Base-by-base conservation (phyloP, 345 rosid species). In the Populus nigra region DNA sequence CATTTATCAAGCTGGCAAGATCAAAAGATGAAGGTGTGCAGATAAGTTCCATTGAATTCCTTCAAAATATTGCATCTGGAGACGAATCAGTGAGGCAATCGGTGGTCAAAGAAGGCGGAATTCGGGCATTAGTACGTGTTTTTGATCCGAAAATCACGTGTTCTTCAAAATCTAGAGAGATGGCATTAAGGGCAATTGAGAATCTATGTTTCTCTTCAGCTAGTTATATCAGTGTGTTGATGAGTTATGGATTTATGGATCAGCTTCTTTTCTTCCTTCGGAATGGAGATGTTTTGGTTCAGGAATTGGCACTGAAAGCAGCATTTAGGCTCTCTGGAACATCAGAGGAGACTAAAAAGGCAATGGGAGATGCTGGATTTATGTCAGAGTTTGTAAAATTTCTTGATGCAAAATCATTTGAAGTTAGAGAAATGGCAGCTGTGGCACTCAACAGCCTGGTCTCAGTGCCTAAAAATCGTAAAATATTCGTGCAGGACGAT, bases 281-380 rank as follows among this genome's bases (percentile, higher is more conserved):
- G 25, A 85, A 90, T 1, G 91, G 92, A 0, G 99, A 93, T 75
- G 91, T 84, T 63, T 90, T 91, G 8, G 85, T 88, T 75, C 98
- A 95, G 80, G 99, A 92, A 82, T 81, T 87, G 72, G 91, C 94
- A 35, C 75, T 95, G 38, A 93, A 95, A 83, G 90, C 87, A 17
- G 87, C 96, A 38, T 86, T 66, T 27, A 89, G 85, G 86, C 88
- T 95, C 9, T 89, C 88, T 79, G 79, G 81, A 25, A 77, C 88
- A 65, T 87, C 91, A 3, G 98, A 92, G 77, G 98, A 89, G 73
- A 85, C 90, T 20, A 92, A 83, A 72, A 89, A 81, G 73, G 84
- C 88, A 71, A 85, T 95, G 91, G 97, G 97, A 0, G 96, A 91
- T 20, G 83, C 91, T 0, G 98, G 99, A 38, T 93, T 93, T 79